Evolutionary conservation across 148 eudicot species (phyloP).

Genomic region (Vaccinium vitisidaea): DNA sequence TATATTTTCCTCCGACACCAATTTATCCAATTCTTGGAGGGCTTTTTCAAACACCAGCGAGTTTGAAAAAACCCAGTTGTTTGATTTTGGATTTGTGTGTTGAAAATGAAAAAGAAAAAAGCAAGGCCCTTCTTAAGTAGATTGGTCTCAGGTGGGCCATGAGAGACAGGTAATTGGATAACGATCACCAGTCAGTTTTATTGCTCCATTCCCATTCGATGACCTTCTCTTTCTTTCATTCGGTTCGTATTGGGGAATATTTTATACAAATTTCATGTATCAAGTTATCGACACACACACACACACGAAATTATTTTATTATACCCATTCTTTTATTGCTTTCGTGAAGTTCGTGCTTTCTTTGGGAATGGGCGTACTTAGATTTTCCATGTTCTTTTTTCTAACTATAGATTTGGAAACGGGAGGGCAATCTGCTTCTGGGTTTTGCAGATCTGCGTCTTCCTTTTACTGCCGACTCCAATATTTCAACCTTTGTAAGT

Average conservation of each 20-base stretch:
- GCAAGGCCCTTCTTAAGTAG: background rate
- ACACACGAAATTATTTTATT: background rate
- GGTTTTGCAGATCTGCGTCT: conserved; percentile 19
- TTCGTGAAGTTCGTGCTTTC: background rate
- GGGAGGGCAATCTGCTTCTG: conserved; percentile 9
- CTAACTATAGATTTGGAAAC: conserved; percentile 9
- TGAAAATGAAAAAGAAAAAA: no score
- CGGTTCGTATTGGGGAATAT: conserved; percentile 5
- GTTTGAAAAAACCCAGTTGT: conserved; percentile 9
- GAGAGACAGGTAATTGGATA: conserved; percentile 12
- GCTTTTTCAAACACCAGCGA: background rate
- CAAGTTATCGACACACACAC: background rate
- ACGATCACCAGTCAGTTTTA: background rate
- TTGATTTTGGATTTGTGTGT: background rate
- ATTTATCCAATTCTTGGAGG: conserved; percentile 4
- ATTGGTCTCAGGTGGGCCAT: background rate
- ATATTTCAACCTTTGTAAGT: conserved; percentile 7
- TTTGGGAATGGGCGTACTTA: conserved; percentile 8
- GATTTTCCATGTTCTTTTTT: background rate
- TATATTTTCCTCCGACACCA: background rate
- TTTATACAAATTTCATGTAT: background rate
- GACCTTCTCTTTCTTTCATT: conserved; percentile 1
- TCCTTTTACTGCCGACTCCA: background rate
- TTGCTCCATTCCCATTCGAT: conserved; percentile 21
- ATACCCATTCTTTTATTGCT: conserved; percentile 4